Evolutionary conservation across 2,329 filamentous ascomycete species (phyloP), one percentile per base, ranked within the genome.

Genomic region (Pseudogymnoascus sp.): DNA sequence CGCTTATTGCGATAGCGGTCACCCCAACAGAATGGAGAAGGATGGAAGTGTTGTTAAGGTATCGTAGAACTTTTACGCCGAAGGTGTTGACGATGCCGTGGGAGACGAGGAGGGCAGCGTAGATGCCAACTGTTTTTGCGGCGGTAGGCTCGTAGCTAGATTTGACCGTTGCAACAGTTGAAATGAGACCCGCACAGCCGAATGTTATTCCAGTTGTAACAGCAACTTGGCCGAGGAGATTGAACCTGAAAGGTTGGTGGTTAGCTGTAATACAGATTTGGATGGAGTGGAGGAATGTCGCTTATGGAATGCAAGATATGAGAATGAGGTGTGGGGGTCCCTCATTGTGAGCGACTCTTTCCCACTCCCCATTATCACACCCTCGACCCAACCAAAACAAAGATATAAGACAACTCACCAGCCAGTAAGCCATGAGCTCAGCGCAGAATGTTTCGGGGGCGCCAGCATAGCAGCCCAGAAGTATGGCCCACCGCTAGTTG

Each of bases 381-480:
- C 14, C 19, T 43, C 4, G 19, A 7, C 19, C 40, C 10, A 43
- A 43, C 16, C 6, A 14, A 10, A 14, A 41, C 28, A 31, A 31
- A 31, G 26, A 28, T 14, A 41, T 41, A 26, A 41, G 43, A 61
- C 16, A 11, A 61, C 61, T 14, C 66, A 71, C 75, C 75, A 79
- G 26, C 78, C 79, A n/a, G 78, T 79, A 33, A 79, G 74, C 78
- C 79, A 81, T 22, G 74, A 75, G 41, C 75, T 75, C 69, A 79
- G 80, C 2, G 78, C 77, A 1, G 77, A 77, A 63, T 75, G 72
- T 62, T 74, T 70, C 5, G 76, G 73, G 1, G 82, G 82, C 2
- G 83, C 81, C 33, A 86, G 76, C 66, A 84, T 78, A 1, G 82
- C 82, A 1, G 82, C 78, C 83, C 84, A 86, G 71, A 84, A 85